A percentile compares a stretch with the other conserved stretches of the same genome.
phyloP scores from a whole-genome alignment of 202 grass and related monocot genomes.

The Hordeum pubiflorum region DNA sequence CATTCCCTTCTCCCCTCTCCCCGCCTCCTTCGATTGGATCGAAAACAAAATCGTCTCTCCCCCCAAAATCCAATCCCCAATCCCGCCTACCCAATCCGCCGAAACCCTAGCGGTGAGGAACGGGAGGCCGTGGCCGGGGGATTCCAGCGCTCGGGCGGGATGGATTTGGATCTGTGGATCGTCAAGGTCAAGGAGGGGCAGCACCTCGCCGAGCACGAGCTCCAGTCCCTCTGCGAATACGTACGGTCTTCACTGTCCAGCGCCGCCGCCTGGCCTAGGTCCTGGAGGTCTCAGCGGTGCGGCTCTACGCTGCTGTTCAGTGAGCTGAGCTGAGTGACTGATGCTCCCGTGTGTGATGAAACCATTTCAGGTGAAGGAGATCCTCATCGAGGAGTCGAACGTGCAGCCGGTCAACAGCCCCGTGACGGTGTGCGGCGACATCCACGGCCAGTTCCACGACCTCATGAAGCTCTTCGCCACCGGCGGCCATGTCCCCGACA shows the following conservation, averaged over 20 bases:
- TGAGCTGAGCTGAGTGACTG: neutral
- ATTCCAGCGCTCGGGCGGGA: neutral
- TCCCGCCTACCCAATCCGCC: neutral
- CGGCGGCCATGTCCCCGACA: slow-evolving; percentile 53
- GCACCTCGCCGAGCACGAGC: slow-evolving; percentile 95
- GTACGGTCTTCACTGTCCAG: neutral
- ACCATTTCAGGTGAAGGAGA: slow-evolving; percentile 61
- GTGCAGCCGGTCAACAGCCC: slow-evolving; percentile 72
- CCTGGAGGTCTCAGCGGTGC: slow-evolving; percentile 22
- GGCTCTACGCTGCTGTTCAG: neutral
- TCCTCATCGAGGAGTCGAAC: slow-evolving; percentile 70
- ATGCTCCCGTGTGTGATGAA: neutral
- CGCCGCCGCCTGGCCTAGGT: neutral
- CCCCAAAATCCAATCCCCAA: neutral
- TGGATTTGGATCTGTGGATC: slow-evolving; percentile 99
- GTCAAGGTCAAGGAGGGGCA: slow-evolving; percentile 96
- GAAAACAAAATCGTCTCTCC: neutral
- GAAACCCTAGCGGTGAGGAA: neutral
- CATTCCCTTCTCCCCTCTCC: neutral
- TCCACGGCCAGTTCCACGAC: slow-evolving; percentile 73
- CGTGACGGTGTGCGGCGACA: slow-evolving; percentile 61
- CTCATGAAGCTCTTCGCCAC: slow-evolving; percentile 69
- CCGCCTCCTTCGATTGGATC: neutral
- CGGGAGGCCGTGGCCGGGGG: neutral
- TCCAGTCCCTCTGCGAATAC: slow-evolving; percentile 99